Conservation (phyloP, 108 stramenopile genomes). For the Pinguiococcus pyrenoidosus region DNA sequence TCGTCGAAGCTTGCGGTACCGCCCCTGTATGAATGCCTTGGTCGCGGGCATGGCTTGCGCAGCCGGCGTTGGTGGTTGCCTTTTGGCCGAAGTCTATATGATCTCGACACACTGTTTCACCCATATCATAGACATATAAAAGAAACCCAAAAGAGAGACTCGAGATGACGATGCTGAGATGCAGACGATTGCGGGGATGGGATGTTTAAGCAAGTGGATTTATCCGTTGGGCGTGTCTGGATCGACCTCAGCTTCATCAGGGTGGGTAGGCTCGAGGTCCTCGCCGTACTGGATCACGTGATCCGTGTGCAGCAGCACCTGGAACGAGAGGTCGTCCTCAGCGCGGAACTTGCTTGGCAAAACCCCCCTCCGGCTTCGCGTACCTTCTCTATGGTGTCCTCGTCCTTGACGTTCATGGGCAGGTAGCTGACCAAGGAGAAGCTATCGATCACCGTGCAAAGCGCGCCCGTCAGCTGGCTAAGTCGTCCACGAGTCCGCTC, state of each 20-base stretch:
- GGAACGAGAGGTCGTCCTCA: too few species aligned
- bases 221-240: too few species aligned
- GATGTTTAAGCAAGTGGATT: too few species aligned
- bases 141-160: too few species aligned
- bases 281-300: conserved; percentile 88
- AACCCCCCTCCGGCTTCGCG: too few species aligned
- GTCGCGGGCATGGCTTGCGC: background rate
- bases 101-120: too few species aligned
- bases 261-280: conserved; percentile 52
- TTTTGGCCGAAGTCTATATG: too few species aligned
- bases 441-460: conserved; percentile 70
- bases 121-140: too few species aligned
- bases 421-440: conserved; percentile 85
- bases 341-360: too few species aligned
- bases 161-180: too few species aligned
- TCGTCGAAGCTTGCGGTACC: conserved; percentile 29
- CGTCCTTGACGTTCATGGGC: conserved; percentile 78
- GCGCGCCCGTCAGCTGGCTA: conserved; percentile 60
- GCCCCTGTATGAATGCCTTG: conserved; percentile 17
- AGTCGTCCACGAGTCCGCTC: conserved; percentile 1
- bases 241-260: too few species aligned
- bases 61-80: background rate
- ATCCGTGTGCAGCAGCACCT: conserved; percentile 69
- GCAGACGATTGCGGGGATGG: too few species aligned
- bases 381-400: conserved; percentile 51